These are phyloP conservation scores for Fusarium sublunatum DNA, from an alignment of 2,329 filamentous ascomycete genomes.

Conservation along the genomic window DNA sequence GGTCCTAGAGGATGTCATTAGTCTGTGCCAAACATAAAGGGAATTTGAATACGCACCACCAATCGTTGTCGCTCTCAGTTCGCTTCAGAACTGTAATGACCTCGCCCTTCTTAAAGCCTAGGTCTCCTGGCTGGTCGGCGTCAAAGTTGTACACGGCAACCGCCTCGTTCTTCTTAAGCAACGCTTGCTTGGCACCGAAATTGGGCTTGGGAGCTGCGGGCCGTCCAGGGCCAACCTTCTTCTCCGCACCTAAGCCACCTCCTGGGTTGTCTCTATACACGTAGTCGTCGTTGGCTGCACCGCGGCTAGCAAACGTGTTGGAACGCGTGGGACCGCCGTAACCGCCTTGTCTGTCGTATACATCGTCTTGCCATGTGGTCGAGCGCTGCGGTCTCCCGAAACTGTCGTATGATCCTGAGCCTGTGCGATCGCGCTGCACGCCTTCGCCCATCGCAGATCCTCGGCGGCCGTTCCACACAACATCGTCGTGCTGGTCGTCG, in stretches of 20 bases:
- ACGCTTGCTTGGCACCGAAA: slow-evolving; percentile 70
- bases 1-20: slow-evolving; percentile 68
- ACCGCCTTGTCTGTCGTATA: slow-evolving; percentile 70
- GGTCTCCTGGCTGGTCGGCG: slow-evolving; percentile 88
- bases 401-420: slow-evolving; percentile 55
- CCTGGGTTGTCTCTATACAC: slow-evolving; percentile 62
- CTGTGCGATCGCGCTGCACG: slow-evolving; percentile 51
- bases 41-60: slow-evolving; percentile 74
- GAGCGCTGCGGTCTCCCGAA: slow-evolving; percentile 70
- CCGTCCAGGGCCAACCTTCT: slow-evolving; percentile 72
- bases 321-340: slow-evolving; percentile 59
- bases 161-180: slow-evolving; percentile 79
- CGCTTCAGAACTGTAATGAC: slow-evolving; percentile 94
- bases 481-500: slow-evolving; percentile 82
- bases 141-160: slow-evolving; percentile 95
- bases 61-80: slow-evolving; percentile 93
- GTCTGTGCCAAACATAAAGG: background rate
- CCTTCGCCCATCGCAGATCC: slow-evolving; percentile 79
- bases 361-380: slow-evolving; percentile 79
- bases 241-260: slow-evolving; percentile 46
- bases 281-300: slow-evolving; percentile 62
- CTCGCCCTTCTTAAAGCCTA: slow-evolving; percentile 97
- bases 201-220: slow-evolving; percentile 91
- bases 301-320: slow-evolving; percentile 61
- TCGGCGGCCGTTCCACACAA: slow-evolving; percentile 82